A percentile compares a stretch with the other conserved stretches of the same genome.
Conservation (phyloP, 2,329 filamentous ascomycete species). For the Scolecobasidium constrictum region DNA sequence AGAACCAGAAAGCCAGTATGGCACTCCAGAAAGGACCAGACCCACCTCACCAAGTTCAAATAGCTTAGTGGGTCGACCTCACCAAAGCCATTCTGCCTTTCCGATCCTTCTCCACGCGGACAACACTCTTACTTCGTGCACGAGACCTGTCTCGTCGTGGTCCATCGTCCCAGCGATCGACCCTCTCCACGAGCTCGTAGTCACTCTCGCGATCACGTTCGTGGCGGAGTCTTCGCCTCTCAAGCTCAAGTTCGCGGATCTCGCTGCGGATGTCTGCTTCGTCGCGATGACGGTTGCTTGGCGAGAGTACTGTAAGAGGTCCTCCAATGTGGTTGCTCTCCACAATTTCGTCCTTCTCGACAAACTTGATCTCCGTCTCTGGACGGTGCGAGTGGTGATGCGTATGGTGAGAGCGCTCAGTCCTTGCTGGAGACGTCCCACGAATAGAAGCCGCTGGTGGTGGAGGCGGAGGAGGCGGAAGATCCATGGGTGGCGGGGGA, state of each 20-base stretch:
- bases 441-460: slow-evolving; percentile 18
- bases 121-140: slow-evolving; percentile 36
- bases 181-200: slow-evolving; percentile 51
- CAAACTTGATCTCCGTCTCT: neutral
- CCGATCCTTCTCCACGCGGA: slow-evolving; percentile 76
- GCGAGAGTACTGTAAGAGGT: slow-evolving; percentile 38
- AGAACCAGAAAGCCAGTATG: neutral
- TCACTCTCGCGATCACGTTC: slow-evolving; percentile 43
- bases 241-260: slow-evolving; percentile 59
- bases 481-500: slow-evolving; percentile 5
- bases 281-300: slow-evolving; percentile 30
- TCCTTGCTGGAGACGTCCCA: slow-evolving; percentile 20
- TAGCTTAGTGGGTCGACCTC: slow-evolving; percentile 50
- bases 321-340: slow-evolving; percentile 36
- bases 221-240: slow-evolving; percentile 46
- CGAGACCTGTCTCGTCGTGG: slow-evolving; percentile 10
- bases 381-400: slow-evolving; percentile 3
- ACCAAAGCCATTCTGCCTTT: slow-evolving; percentile 93
- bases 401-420: slow-evolving; percentile 14
- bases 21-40: neutral
- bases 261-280: slow-evolving; percentile 62
- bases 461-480: slow-evolving; percentile 10
- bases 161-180: slow-evolving; percentile 34
- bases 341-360: slow-evolving; percentile 26
- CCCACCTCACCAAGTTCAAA: neutral